phyloP scores from a whole-genome alignment of 2,329 filamentous ascomycete genomes.

The Microcera coccophila region DNA sequence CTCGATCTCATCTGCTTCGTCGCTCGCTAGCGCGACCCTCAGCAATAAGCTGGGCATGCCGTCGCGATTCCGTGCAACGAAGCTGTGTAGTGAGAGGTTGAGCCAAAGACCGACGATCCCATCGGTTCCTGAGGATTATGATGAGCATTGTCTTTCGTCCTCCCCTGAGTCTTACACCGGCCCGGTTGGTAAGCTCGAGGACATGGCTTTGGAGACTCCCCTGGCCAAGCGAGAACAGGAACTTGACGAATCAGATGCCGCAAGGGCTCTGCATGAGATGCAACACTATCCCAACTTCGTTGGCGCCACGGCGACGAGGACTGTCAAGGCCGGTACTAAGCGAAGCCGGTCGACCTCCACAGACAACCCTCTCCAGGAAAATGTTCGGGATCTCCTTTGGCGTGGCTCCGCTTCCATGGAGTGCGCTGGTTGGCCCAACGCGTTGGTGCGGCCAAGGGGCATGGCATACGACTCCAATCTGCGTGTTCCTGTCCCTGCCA shows the following conservation, averaged over 20 bases:
- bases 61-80: conserved; percentile 59
- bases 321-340: conserved; percentile 45
- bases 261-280: conserved; percentile 56
- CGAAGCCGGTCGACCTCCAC: conserved; percentile 57
- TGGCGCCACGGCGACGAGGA: conserved; percentile 35
- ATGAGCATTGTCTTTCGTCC: conserved; percentile 47
- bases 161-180: conserved; percentile 57
- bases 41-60: conserved; percentile 50
- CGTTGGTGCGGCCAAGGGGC: conserved; percentile 35
- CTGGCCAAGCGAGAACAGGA: conserved; percentile 45
- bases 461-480: conserved; percentile 24
- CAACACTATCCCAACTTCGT: conserved; percentile 48
- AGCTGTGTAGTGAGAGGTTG: conserved; percentile 54
- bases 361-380: conserved; percentile 61
- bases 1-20: conserved; percentile 61
- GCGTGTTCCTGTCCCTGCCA: conserved; percentile 40
- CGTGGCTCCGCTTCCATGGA: conserved; percentile 30
- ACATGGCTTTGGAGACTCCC: conserved; percentile 47
- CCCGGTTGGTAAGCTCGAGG: conserved; percentile 49
- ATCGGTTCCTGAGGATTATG: conserved; percentile 55
- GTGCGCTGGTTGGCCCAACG: conserved; percentile 33
- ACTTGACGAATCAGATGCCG: conserved; percentile 50
- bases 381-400: conserved; percentile 60
- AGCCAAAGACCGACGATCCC: conserved; percentile 51
- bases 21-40: conserved; percentile 57